These are phyloP conservation scores for Neurospora sp. DNA, from an alignment of 495 filamentous ascomycete genomes.

Conservation along the genomic window DNA sequence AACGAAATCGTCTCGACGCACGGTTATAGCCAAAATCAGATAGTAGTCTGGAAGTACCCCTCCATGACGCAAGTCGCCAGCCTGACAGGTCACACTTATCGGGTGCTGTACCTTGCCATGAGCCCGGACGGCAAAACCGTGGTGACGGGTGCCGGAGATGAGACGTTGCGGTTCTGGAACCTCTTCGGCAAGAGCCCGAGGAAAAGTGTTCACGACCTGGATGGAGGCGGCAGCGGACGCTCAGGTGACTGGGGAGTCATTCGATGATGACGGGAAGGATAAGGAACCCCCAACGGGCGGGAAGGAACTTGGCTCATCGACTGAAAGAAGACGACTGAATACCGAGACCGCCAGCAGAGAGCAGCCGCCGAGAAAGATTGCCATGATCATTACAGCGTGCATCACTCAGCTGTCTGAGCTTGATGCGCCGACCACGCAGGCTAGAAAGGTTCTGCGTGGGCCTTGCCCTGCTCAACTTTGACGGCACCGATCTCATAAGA, in stretches of 20 bases:
- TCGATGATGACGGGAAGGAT: conserved; percentile 33
- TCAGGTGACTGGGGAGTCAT: conserved; percentile 64
- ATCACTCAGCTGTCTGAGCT: not conserved
- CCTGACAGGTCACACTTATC: conserved; percentile 90
- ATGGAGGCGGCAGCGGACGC: conserved; percentile 37
- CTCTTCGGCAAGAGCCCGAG: conserved; percentile 63
- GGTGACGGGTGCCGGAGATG: conserved; percentile 92
- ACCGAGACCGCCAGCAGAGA: not conserved
- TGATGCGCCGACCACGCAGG: not conserved
- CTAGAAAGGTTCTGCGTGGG: not conserved
- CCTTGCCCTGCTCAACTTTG: not conserved
- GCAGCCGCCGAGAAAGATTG: not conserved
- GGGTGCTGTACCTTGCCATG: conserved; percentile 94
- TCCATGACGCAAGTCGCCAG: conserved; percentile 94
- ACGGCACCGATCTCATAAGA: not conserved
- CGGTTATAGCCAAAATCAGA: conserved; percentile 96
- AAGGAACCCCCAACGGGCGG: not conserved
- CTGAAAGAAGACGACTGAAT: not conserved
- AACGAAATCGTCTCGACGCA: conserved; percentile 97
- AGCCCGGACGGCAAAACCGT: conserved; percentile 88
- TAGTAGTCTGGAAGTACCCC: conserved; percentile 98
- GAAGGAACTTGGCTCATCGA: not conserved
- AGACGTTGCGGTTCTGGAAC: conserved; percentile 95
- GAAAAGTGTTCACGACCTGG: conserved; percentile 34
- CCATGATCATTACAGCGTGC: not conserved